A percentile compares a stretch with the other conserved stretches of the same genome.
Conservation (phyloP, 2,329 filamentous ascomycete genomes). For the Endoconidiophora polonica region DNA sequence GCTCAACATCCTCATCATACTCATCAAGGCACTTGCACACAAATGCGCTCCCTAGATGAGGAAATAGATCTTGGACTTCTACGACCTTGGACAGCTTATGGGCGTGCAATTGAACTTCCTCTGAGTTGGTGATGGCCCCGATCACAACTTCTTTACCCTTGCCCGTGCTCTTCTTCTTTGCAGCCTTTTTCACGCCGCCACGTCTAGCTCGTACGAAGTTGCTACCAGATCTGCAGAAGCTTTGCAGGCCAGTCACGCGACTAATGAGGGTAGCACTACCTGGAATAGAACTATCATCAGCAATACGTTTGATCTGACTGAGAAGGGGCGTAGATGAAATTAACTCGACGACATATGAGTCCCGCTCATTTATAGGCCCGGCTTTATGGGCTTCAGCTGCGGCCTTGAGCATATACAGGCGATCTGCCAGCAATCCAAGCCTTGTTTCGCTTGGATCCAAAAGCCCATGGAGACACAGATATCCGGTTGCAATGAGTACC, state of each 20-base stretch:
- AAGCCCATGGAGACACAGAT: slow-evolving; percentile 57
- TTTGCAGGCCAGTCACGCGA: slow-evolving; percentile 1
- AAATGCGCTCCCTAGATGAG: slow-evolving; percentile 70
- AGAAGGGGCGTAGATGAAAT: slow-evolving; percentile 67
- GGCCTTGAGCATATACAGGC: slow-evolving; percentile 64
- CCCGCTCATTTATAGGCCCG: slow-evolving; percentile 38
- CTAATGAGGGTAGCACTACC: slow-evolving; percentile 20
- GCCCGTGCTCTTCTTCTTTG: slow-evolving; percentile 30
- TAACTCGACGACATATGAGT: slow-evolving; percentile 65
- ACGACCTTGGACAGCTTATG: slow-evolving; percentile 73
- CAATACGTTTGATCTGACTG: slow-evolving; percentile 38
- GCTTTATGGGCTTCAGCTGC: slow-evolving; percentile 48
- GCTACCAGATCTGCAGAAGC: slow-evolving; percentile 14
- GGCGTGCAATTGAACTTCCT: slow-evolving; percentile 42
- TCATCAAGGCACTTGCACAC: slow-evolving; percentile 63
- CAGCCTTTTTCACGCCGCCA: neutral
- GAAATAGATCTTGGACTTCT: slow-evolving; percentile 87
- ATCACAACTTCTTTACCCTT: slow-evolving; percentile 44
- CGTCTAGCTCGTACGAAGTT: slow-evolving; percentile 24
- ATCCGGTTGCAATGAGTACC: slow-evolving; percentile 54
- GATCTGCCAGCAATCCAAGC: slow-evolving; percentile 61
- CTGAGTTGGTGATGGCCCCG: slow-evolving; percentile 20
- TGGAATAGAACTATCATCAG: slow-evolving; percentile 30
- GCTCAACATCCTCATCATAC: slow-evolving; percentile 61
- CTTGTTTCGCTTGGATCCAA: slow-evolving; percentile 51